Evolutionary conservation across 805 yeast species (phyloP), one percentile per base, ranked within the genome.

Genomic region (Barnettozyma sucrosica): DNA sequence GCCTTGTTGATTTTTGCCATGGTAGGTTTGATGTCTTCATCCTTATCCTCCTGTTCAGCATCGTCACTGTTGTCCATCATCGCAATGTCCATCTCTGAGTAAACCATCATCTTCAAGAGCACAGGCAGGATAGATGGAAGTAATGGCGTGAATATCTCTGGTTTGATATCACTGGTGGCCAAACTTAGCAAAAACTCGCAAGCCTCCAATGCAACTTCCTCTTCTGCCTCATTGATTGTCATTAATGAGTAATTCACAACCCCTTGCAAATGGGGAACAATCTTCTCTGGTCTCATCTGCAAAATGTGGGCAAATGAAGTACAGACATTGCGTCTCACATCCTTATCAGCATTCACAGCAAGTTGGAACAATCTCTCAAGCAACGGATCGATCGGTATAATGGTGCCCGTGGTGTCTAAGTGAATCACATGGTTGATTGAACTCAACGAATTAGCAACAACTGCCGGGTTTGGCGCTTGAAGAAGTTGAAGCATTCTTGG

Each of bases 101-200:
- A 92, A 14, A 85, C 95, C 96, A 93, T 89, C 51, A 84, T 83
- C 39, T 77, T 73, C 41, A 93, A 69, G 26, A 93, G 67, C 1
- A 81, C 80, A 1, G 98, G 97, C n/a, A 92, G 62, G 13, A 93
- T 80, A 16, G 68, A 63, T 3, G 72, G 69, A 39, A 93, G 69
- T 54, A 78, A 79, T 1, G 85, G 82, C 48, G 67, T 66, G 48
- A 89, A 72, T 4, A 79, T 62, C 28, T 64, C 59, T 20, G 75
- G 74, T 8, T 87, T 81, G 3, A 81, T 68, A 26, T 73, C 74
- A n/a, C 66, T 53, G 3, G 89, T 83, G 0, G 90, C 79, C 46
- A 92, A 72, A 1, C 86, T 80, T 39, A 92, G 75, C 50, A 93
- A 68, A 57, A 93, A 89, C 67, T 93, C 98, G 64, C 97, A 89